Percentiles rank a stretch among this genome's conserved stretches.
Evolutionary conservation across 2,329 filamentous ascomycete species (phyloP).

Genomic region (Beauveria sp.): DNA sequence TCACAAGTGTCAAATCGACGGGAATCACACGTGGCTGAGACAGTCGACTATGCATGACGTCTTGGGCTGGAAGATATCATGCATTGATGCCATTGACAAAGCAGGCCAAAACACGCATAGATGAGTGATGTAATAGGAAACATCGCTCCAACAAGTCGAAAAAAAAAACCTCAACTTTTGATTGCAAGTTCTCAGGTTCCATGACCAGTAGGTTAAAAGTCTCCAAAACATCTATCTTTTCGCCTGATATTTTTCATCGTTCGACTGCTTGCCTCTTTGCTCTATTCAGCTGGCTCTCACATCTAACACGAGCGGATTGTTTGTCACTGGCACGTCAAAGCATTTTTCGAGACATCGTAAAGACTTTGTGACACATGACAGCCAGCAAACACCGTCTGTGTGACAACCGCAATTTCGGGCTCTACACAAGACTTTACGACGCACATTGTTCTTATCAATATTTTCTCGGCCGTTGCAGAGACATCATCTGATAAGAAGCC

Average conservation of each 20-base stretch:
- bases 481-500: not conserved
- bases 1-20: not conserved
- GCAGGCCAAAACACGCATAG: not conserved
- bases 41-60: constrained; percentile 1
- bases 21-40: constrained; percentile 2
- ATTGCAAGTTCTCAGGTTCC: no score
- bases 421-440: not conserved
- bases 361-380: no score
- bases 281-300: no score
- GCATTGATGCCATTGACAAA: not conserved
- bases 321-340: no score
- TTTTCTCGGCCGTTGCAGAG: not conserved
- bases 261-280: no score
- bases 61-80: not conserved
- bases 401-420: no score
- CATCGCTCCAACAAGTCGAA: not conserved
- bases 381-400: no score
- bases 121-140: not conserved
- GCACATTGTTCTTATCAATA: not conserved
- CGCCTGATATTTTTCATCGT: no score
- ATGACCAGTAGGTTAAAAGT: no score
- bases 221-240: no score
- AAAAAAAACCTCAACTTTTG: not conserved
- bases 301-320: no score
- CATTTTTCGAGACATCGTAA: no score